These are phyloP conservation scores for Colletotrichum musae DNA, from an alignment of 2,329 filamentous ascomycete genomes.

Conservation along the genomic window DNA sequence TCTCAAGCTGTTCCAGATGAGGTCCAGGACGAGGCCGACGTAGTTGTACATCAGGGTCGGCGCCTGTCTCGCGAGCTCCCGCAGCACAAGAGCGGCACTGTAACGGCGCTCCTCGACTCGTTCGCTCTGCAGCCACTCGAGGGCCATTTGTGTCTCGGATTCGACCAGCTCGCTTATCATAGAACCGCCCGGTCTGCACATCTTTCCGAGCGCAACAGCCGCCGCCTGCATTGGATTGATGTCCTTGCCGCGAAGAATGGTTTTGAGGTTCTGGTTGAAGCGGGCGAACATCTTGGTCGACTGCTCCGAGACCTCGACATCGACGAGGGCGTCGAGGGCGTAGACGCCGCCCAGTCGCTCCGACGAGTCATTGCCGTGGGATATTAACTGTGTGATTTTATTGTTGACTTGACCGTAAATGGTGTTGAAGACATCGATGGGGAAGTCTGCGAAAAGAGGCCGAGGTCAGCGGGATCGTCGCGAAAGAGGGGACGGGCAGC, in stretches of 20 bases:
- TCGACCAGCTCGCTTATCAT: slow-evolving; percentile 96
- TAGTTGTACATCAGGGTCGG: slow-evolving; percentile 97
- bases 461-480: slow-evolving; percentile 23
- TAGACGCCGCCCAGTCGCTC: slow-evolving; percentile 94
- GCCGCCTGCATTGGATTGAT: slow-evolving; percentile 92
- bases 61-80: slow-evolving; percentile 92
- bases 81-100: slow-evolving; percentile 90
- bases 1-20: slow-evolving; percentile 94
- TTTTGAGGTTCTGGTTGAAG: slow-evolving; percentile 91
- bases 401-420: slow-evolving; percentile 72
- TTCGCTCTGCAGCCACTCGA: slow-evolving; percentile 97
- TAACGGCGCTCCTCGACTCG: slow-evolving; percentile 94
- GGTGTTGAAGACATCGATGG: slow-evolving; percentile 80
- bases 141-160: slow-evolving; percentile 93
- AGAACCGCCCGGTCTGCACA: slow-evolving; percentile 93
- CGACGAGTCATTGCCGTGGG: slow-evolving; percentile 86
- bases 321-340: slow-evolving; percentile 92
- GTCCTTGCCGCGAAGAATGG: slow-evolving; percentile 90
- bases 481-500: not conserved
- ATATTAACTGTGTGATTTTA: slow-evolving; percentile 76
- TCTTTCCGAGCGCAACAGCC: slow-evolving; percentile 87
- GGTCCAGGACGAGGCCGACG: slow-evolving; percentile 93
- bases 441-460: slow-evolving; percentile 71
- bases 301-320: slow-evolving; percentile 95
- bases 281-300: slow-evolving; percentile 89